A percentile compares a stretch with the other conserved stretches of the same genome.
Evolutionary conservation across 2,329 filamentous ascomycete genomes (phyloP).

Genomic region (Basipetospora chlamydospora): DNA sequence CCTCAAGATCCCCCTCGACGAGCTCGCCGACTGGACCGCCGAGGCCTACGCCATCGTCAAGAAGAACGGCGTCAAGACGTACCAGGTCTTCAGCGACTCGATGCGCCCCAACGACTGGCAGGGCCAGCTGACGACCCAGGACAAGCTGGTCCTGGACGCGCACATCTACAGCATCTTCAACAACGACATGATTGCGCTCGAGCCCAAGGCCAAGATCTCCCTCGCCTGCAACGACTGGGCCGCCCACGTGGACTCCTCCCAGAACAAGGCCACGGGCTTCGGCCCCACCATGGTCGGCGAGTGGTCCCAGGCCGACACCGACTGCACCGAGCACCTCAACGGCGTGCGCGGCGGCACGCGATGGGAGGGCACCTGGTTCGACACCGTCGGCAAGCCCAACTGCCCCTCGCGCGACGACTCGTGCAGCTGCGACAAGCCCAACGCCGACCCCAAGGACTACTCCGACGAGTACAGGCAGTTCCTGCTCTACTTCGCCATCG

Average conservation of each 20-base stretch:
- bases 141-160: slow-evolving; percentile 70
- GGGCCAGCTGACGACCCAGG: slow-evolving; percentile 58
- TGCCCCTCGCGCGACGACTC: slow-evolving; percentile 53
- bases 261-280: slow-evolving; percentile 64
- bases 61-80: slow-evolving; percentile 56
- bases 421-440: slow-evolving; percentile 65
- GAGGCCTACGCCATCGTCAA: slow-evolving; percentile 60
- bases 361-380: slow-evolving; percentile 77
- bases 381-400: slow-evolving; percentile 50
- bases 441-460: slow-evolving; percentile 56
- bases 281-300: slow-evolving; percentile 91
- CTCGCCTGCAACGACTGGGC: slow-evolving; percentile 86
- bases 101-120: slow-evolving; percentile 91
- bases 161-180: slow-evolving; percentile 99
- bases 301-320: slow-evolving; percentile 95
- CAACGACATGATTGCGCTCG: slow-evolving; percentile 64
- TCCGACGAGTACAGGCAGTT: slow-evolving; percentile 67
- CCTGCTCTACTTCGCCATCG: slow-evolving; percentile 79
- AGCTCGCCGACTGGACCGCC: slow-evolving; percentile 68
- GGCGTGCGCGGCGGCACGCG: slow-evolving; percentile 79
- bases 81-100: slow-evolving; percentile 81
- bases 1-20: slow-evolving; percentile 57
- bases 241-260: slow-evolving; percentile 56
- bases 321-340: slow-evolving; percentile 77
- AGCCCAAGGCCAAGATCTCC: slow-evolving; percentile 68